Percentiles rank a stretch among this genome's conserved stretches.
phyloP scores from a whole-genome alignment of 2,329 filamentous ascomycete species.

The Epichloe hybrida region DNA sequence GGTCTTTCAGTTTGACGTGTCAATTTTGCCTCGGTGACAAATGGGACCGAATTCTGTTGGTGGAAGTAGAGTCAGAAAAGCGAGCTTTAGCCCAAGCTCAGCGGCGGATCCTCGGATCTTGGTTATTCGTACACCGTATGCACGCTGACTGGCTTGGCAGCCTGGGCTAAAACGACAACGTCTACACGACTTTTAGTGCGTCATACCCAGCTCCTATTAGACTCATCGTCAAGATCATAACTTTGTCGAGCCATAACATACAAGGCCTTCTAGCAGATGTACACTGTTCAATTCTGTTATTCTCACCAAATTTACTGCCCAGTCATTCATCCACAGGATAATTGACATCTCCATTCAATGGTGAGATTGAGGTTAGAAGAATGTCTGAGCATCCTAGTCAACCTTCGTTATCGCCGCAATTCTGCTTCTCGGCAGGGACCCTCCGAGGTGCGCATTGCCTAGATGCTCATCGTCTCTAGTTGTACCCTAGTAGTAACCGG shows the following conservation, averaged over 20 bases:
- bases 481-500: not conserved
- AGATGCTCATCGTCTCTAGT: not conserved
- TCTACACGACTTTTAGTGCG: too few relatives aligned
- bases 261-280: not conserved
- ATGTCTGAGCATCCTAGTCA: slow-evolving; percentile 33
- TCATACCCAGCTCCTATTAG: too few relatives aligned
- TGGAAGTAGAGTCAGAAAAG: not conserved
- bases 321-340: not conserved
- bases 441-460: slow-evolving; percentile 44
- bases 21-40: not conserved
- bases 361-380: not conserved
- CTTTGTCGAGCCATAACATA: too few relatives aligned
- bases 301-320: not conserved
- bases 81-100: not conserved
- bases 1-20: not conserved
- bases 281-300: not conserved
- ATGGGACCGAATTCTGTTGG: not conserved
- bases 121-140: slow-evolving; percentile 3
- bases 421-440: slow-evolving; percentile 60
- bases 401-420: slow-evolving; percentile 54
- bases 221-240: too few relatives aligned
- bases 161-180: too few relatives aligned
- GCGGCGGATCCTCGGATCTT: slow-evolving; percentile 12
- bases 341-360: not conserved
- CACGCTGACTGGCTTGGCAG: too few relatives aligned